Evolutionary conservation across 768 basidiomycete species (phyloP).

Genomic region (Botryobasidium botryosum): DNA sequence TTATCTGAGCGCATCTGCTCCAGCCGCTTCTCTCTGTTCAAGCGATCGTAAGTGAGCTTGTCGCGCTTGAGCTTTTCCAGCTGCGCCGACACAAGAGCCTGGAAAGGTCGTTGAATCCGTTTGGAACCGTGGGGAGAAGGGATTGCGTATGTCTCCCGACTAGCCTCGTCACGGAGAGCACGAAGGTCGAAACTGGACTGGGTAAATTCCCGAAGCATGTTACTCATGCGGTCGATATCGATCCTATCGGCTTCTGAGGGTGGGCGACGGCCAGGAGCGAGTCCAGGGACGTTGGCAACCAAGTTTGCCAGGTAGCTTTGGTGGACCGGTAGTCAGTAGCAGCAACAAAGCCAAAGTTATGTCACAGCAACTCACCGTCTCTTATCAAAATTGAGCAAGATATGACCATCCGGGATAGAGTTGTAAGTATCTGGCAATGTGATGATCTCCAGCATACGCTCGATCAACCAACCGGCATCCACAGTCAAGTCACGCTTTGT

Average conservation of each 20-base stretch:
- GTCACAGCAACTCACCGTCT: conserved; percentile 40
- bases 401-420: conserved; percentile 41
- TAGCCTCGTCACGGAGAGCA: conserved; percentile 57
- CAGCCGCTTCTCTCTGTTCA: conserved; percentile 57
- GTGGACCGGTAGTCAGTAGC: not conserved
- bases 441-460: conserved; percentile 65
- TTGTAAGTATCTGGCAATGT: conserved; percentile 55
- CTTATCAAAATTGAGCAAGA: conserved; percentile 67
- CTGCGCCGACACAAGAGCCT: conserved; percentile 42
- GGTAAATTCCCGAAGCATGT: conserved; percentile 52
- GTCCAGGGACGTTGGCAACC: conserved; percentile 34
- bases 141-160: conserved; percentile 38
- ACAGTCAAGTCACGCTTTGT: conserved; percentile 41
- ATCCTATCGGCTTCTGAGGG: conserved; percentile 38
- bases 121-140: conserved; percentile 26
- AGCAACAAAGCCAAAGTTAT: conserved; percentile 11
- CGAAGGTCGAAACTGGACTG: conserved; percentile 50
- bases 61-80: conserved; percentile 74
- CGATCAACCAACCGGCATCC: conserved; percentile 71
- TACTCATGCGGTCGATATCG: conserved; percentile 60
- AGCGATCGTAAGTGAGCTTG: conserved; percentile 43
- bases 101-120: conserved; percentile 47
- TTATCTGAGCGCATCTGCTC: conserved; percentile 59
- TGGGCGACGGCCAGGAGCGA: conserved; percentile 28
- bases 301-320: conserved; percentile 50